phyloP scores from a whole-genome alignment of 768 basidiomycete genomes.

The Paxillus rubicundulus region DNA sequence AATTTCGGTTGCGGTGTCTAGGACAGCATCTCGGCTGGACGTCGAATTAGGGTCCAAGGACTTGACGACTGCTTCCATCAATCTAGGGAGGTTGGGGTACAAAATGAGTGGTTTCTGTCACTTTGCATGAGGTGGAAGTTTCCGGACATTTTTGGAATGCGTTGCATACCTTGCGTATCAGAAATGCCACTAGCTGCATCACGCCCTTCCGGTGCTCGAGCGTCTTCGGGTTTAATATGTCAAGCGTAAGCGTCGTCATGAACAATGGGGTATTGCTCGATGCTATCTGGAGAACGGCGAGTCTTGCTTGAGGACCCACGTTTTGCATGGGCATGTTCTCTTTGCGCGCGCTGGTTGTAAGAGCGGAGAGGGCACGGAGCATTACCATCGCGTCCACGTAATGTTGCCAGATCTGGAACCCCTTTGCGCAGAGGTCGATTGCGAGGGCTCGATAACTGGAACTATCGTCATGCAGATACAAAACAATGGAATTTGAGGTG shows the following conservation, averaged over 20 bases:
- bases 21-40: constrained; percentile 73
- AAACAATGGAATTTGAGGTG: constrained; percentile 76
- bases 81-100: constrained; percentile 75
- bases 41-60: constrained; percentile 90
- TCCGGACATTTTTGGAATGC: too few relatives aligned
- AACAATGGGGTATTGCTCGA: constrained; percentile 81
- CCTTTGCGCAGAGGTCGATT: constrained; percentile 86
- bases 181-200: constrained; percentile 89
- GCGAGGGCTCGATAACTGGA: constrained; percentile 69
- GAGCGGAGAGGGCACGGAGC: constrained; percentile 74
- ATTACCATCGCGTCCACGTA: constrained; percentile 90
- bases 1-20: constrained; percentile 92
- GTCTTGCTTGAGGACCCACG: constrained; percentile 72
- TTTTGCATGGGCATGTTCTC: constrained; percentile 68
- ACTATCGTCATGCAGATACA: constrained; percentile 73
- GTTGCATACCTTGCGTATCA: constrained; percentile 76
- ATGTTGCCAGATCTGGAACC: constrained; percentile 93
- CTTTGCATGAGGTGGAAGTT: not conserved
- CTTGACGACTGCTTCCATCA: constrained; percentile 95
- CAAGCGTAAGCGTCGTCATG: constrained; percentile 90
- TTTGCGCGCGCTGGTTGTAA: constrained; percentile 72
- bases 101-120: constrained; percentile 77
- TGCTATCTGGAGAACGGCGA: constrained; percentile 84
- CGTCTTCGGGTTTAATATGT: constrained; percentile 76
- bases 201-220: constrained; percentile 82